A percentile compares a stretch with the other conserved stretches of the same genome.
These are phyloP conservation scores for Penicillium capsulatum DNA, from an alignment of 2,329 filamentous ascomycete species.

Conservation along the genomic window DNA sequence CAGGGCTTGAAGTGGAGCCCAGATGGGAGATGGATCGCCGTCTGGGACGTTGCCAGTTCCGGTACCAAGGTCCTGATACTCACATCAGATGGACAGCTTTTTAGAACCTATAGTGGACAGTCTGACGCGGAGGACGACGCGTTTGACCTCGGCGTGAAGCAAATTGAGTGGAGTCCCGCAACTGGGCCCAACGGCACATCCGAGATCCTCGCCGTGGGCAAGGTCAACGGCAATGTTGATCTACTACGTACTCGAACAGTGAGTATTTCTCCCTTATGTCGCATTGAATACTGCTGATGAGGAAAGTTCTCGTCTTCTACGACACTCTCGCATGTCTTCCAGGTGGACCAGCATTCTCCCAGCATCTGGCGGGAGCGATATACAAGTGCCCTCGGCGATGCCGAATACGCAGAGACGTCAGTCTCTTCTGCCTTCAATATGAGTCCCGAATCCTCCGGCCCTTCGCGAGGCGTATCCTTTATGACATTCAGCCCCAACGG, in stretches of 20 bases:
- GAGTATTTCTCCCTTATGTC: neutral
- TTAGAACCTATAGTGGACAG: conserved; percentile 48
- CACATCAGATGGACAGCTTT: conserved; percentile 57
- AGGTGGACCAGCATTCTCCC: conserved; percentile 28
- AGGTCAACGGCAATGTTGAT: conserved; percentile 49
- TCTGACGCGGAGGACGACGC: conserved; percentile 34
- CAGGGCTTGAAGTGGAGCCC: conserved; percentile 58
- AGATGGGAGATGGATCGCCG: conserved; percentile 56
- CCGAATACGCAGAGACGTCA: conserved; percentile 38
- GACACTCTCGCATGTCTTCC: conserved; percentile 34
- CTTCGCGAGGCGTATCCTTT: conserved; percentile 35
- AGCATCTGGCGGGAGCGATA: conserved; percentile 36
- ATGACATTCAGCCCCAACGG: conserved; percentile 41
- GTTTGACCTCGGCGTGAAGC: conserved; percentile 49
- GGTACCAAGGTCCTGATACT: conserved; percentile 53
- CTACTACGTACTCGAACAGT: conserved; percentile 45
- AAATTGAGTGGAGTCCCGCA: conserved; percentile 52
- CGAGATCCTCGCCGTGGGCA: conserved; percentile 48
- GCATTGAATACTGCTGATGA: conserved; percentile 6
- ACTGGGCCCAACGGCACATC: conserved; percentile 21
- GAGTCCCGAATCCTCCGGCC: conserved; percentile 27
- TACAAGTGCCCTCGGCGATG: conserved; percentile 25
- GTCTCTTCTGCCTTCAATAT: conserved; percentile 35
- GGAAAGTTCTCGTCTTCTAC: conserved; percentile 32
- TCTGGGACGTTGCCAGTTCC: conserved; percentile 53